These are phyloP conservation scores for Moniliella sp. DNA, from an alignment of 1,284 basidiomycete species.

Conservation along the genomic window DNA sequence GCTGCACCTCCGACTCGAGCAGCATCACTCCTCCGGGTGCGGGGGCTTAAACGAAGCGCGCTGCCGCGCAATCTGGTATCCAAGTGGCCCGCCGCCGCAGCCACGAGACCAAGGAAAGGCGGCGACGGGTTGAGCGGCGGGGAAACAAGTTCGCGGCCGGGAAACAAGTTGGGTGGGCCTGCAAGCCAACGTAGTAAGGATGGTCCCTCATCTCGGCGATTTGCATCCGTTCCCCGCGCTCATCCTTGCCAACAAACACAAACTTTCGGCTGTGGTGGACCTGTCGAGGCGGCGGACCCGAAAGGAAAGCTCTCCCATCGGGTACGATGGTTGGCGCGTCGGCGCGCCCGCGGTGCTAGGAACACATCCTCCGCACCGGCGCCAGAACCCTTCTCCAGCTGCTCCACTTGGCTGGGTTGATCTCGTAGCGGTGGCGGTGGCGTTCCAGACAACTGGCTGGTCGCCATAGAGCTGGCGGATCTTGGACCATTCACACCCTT, in stretches of 20 bases:
- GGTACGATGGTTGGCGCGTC: too few relatives aligned
- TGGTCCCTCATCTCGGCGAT: slow-evolving; percentile 62
- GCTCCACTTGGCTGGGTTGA: too few relatives aligned
- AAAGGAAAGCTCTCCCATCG: too few relatives aligned
- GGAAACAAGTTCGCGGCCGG: slow-evolving; percentile 97
- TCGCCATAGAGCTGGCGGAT: slow-evolving; percentile 67
- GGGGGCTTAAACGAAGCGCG: slow-evolving; percentile 38
- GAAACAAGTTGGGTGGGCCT: too few relatives aligned
- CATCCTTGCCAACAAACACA: slow-evolving; percentile 69
- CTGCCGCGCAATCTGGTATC: slow-evolving; percentile 57
- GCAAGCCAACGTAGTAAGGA: too few relatives aligned
- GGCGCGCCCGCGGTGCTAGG: too few relatives aligned
- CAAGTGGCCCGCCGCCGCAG: slow-evolving; percentile 59
- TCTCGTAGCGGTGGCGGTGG: slow-evolving; percentile 89
- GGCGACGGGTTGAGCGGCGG: slow-evolving; percentile 94
- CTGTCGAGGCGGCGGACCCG: too few relatives aligned
- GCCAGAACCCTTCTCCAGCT: too few relatives aligned
- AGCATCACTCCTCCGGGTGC: slow-evolving; percentile 36
- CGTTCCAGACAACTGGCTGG: slow-evolving; percentile 67
- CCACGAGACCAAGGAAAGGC: slow-evolving; percentile 83
- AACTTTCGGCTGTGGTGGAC: slow-evolving; percentile 9
- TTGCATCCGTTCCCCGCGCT: slow-evolving; percentile 92
- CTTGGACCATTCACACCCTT: slow-evolving; percentile 39
- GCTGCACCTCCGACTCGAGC: slow-evolving; percentile 7
- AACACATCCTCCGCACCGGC: too few relatives aligned